Base-by-base conservation (phyloP, 2,329 filamentous ascomycete species). In the Pestalotiopsis sp. region DNA sequence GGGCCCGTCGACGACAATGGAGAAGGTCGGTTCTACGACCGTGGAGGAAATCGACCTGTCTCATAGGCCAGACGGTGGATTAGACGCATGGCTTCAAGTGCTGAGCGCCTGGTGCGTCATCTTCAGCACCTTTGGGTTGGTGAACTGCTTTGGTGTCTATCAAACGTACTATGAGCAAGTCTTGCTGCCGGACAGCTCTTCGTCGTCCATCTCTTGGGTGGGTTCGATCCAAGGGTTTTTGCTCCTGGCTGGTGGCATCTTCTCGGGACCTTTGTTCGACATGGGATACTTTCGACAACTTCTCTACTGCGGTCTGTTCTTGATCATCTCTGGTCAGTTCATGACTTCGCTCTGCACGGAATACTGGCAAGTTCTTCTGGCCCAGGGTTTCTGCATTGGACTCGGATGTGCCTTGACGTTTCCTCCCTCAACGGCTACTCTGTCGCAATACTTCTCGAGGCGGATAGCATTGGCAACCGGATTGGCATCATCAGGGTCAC, bases 221-320 rank as follows among this genome's bases (percentile, higher is more conserved):
- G 85, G 85, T 62, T 84, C 85, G 0, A 75, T 86, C 39, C 83
- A 86, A 68, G 81, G 83, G 3, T 86, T 86, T 72, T 80, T 88
- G 31, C 79, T 88, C 13, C 82, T 87, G 74, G 78, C 85, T 60
- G 77, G 84, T 12, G 84, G 84, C 25, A 79, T 86, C 65, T 75
- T 86, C 13, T 83, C 84, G 31, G 86, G 86, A 4, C 85, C 85
- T 4, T 71, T 87, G 12, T 87, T 85, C 71, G 86, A 88, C 76
- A 79, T 81, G 25, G 85, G 84, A 31, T 84, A 85, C 70, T 82
- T 85, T 67, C 80, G 79, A 13, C 69, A 76, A 2, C 77, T 88
- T 13, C 74, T 87, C 39, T 69, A 77, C 23, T 78, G 80, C 61
- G 85, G 84, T 14, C 79, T 80, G 38, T 75, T 85, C 68, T 77